Evolutionary conservation across 805 yeast species (phyloP).

Genomic region (Yueomyces sinensis): DNA sequence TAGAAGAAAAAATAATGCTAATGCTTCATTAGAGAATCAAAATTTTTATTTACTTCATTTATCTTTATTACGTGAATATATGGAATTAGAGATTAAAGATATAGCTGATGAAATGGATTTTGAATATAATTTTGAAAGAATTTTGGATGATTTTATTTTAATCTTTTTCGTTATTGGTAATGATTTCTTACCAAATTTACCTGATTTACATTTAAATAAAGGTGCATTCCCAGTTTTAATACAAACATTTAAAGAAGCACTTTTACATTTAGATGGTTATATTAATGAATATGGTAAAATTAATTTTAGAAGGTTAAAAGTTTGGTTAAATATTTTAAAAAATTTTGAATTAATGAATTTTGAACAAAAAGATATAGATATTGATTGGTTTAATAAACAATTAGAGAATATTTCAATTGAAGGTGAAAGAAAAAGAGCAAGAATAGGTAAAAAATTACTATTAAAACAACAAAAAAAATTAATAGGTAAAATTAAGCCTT

Average conservation of each 20-base stretch:
- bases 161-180: slow-evolving; percentile 93
- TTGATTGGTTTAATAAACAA: slow-evolving; percentile 83
- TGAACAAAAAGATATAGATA: slow-evolving; percentile 70
- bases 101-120: slow-evolving; percentile 52
- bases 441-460: slow-evolving; percentile 44
- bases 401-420: slow-evolving; percentile 54
- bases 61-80: slow-evolving; percentile 78
- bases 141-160: slow-evolving; percentile 83
- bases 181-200: slow-evolving; percentile 93
- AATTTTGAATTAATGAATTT: slow-evolving; percentile 76
- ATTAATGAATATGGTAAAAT: slow-evolving; percentile 74
- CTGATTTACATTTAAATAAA: slow-evolving; percentile 83
- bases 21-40: slow-evolving; percentile 54
- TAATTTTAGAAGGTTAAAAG: slow-evolving; percentile 54
- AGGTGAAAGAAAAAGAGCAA: slow-evolving; percentile 40
- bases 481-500: slow-evolving; percentile 41
- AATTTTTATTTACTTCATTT: slow-evolving; percentile 74
- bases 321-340: slow-evolving; percentile 66
- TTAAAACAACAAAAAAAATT: slow-evolving; percentile 40
- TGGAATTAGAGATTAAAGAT: slow-evolving; percentile 72
- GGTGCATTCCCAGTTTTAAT: slow-evolving; percentile 93
- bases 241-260: slow-evolving; percentile 73
- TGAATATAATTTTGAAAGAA: slow-evolving; percentile 69
- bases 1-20: slow-evolving; percentile 19
- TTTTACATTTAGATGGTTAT: slow-evolving; percentile 68